Conservation (phyloP, 208 protist species). For the Leishmania braziliensis region DNA sequence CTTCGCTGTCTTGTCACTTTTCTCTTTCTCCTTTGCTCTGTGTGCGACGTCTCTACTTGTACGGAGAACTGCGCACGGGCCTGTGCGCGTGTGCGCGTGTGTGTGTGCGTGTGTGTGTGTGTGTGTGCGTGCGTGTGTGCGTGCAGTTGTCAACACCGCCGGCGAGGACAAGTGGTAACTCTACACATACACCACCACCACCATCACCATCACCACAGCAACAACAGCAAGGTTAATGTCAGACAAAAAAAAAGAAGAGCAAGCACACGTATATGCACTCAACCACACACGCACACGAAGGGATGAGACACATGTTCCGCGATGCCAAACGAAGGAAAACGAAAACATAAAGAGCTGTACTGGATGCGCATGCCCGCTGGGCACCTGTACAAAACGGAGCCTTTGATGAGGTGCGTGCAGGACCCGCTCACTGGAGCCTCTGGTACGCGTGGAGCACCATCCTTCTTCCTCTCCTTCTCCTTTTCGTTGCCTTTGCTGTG, state of each 20-base stretch:
- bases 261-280: background rate
- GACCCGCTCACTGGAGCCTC: background rate
- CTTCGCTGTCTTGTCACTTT: background rate
- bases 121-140: background rate
- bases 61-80: background rate
- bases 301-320: background rate
- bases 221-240: background rate
- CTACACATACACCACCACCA: background rate
- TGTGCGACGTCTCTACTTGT: background rate
- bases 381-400: background rate
- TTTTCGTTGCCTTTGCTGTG: background rate
- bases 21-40: background rate
- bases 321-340: background rate
- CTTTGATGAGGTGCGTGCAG: background rate
- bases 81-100: background rate
- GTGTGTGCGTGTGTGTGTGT: background rate
- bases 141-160: background rate
- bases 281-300: background rate
- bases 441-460: background rate
- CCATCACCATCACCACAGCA: too few relatives aligned
- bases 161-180: background rate
- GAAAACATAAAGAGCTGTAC: background rate
- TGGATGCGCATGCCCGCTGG: background rate
- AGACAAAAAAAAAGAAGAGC: background rate
- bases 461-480: background rate